A percentile compares a stretch with the other conserved stretches of the same genome.
phyloP scores from a whole-genome alignment of 2,329 filamentous ascomycete genomes.

The Ilyonectria destructans region DNA sequence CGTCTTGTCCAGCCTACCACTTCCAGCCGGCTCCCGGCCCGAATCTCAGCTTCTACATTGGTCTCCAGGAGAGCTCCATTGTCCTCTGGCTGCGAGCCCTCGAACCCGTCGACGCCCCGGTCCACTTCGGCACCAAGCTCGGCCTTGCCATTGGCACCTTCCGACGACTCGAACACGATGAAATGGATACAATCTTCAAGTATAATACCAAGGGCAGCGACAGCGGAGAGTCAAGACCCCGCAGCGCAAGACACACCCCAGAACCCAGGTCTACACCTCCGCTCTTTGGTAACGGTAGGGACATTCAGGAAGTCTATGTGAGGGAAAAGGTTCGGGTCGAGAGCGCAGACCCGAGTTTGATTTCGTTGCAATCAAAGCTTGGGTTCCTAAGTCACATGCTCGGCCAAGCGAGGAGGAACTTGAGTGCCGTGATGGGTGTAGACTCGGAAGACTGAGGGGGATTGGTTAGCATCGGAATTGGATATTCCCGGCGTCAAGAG shows the following conservation, averaged over 20 bases:
- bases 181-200: slow-evolving; percentile 83
- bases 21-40: slow-evolving; percentile 65
- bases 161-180: slow-evolving; percentile 80
- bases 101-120: slow-evolving; percentile 75
- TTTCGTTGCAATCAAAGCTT: slow-evolving; percentile 88
- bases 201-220: slow-evolving; percentile 64
- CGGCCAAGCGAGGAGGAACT: slow-evolving; percentile 77
- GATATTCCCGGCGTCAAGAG: slow-evolving; percentile 45
- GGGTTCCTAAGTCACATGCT: slow-evolving; percentile 83
- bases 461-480: slow-evolving; percentile 42
- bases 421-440: slow-evolving; percentile 85
- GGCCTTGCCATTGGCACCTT: slow-evolving; percentile 79
- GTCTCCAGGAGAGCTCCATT: slow-evolving; percentile 79
- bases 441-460: slow-evolving; percentile 49
- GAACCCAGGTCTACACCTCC: slow-evolving; percentile 42
- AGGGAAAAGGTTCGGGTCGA: slow-evolving; percentile 92
- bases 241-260: slow-evolving; percentile 45
- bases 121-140: slow-evolving; percentile 77
- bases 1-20: slow-evolving; percentile 61
- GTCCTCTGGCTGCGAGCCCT: slow-evolving; percentile 80
- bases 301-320: slow-evolving; percentile 79
- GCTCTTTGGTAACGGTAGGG: slow-evolving; percentile 37
- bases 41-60: slow-evolving; percentile 82
- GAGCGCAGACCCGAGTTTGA: slow-evolving; percentile 88
- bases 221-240: slow-evolving; percentile 45